These are phyloP conservation scores for Gastrolobium bilobum DNA, from an alignment of 306 rosid species.

Conservation along the genomic window DNA sequence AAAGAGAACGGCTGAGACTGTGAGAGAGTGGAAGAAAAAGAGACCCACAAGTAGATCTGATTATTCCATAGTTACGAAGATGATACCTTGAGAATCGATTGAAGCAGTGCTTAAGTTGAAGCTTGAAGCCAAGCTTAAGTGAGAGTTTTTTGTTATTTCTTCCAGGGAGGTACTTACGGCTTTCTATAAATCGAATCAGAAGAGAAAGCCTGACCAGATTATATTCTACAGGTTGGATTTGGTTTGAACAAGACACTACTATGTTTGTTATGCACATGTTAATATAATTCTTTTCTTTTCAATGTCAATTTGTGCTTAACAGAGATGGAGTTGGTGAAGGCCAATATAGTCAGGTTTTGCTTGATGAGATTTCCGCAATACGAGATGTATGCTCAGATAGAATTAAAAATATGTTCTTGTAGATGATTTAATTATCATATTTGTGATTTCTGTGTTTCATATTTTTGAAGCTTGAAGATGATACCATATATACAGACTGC, in stretches of 20 bases:
- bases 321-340: slow-evolving; percentile 97
- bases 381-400: slow-evolving; percentile 64
- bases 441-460: neutral
- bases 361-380: slow-evolving; percentile 84
- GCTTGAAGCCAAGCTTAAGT: no score
- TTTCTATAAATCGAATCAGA: slow-evolving; percentile 54
- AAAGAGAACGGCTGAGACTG: no score
- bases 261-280: neutral
- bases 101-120: no score
- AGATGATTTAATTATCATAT: neutral
- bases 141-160: no score
- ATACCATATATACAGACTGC: no score
- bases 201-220: slow-evolving; percentile 59
- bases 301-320: slow-evolving; percentile 24
- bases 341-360: slow-evolving; percentile 78
- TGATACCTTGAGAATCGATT: no score
- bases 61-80: no score
- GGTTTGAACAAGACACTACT: neutral
- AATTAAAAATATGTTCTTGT: neutral
- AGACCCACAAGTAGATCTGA: no score
- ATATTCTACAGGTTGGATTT: slow-evolving; percentile 81
- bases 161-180: slow-evolving; percentile 70
- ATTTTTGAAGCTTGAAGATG: no score
- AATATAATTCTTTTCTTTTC: neutral
- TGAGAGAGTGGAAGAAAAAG: no score